A percentile compares a stretch with the other conserved stretches of the same genome.
Evolutionary conservation across 441 rosid species (phyloP).

Genomic region (Rhodomyrtus psidioides): DNA sequence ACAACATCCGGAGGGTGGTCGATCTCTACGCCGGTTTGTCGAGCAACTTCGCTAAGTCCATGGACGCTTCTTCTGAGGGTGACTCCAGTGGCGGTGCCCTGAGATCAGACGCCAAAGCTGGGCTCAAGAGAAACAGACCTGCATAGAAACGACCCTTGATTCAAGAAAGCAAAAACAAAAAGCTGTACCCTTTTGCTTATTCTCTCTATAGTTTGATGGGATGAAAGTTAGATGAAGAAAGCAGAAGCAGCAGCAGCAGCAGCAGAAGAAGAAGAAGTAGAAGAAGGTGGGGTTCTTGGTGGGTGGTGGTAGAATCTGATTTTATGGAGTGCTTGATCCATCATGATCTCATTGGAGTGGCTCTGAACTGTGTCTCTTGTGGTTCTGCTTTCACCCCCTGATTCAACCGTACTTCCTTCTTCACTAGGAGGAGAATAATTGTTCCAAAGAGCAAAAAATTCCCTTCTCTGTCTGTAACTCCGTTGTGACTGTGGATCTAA

Average conservation of each 20-base stretch:
- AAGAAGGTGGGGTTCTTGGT: not conserved
- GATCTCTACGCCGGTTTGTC: slow-evolving; percentile 20
- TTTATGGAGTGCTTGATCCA: not conserved
- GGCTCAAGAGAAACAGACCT: slow-evolving; percentile 18
- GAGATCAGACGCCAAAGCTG: slow-evolving; percentile 5
- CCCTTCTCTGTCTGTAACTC: slow-evolving; percentile 10
- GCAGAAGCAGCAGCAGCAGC: not conserved
- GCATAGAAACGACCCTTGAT: not conserved
- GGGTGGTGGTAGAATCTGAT: not conserved
- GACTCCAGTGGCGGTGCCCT: not conserved
- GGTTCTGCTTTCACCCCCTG: slow-evolving; percentile 1
- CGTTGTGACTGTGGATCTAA: slow-evolving; percentile 28
- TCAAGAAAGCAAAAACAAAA: not conserved
- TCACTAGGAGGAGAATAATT: slow-evolving; percentile 24
- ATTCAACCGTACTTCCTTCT: not conserved
- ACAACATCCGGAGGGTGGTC: slow-evolving; percentile 17
- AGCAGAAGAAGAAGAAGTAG: not conserved
- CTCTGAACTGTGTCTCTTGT: slow-evolving; percentile 5
- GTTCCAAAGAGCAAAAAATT: slow-evolving; percentile 6
- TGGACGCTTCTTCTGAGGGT: slow-evolving; percentile 14
- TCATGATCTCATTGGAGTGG: slow-evolving; percentile 3
- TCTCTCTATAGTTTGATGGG: not conserved
- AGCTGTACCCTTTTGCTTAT: not conserved
- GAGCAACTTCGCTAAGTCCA: slow-evolving; percentile 11
- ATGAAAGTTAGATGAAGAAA: not conserved